These are phyloP conservation scores for Cryptococcus sp. DNA, from an alignment of 1,284 basidiomycete genomes.

Conservation along the genomic window DNA sequence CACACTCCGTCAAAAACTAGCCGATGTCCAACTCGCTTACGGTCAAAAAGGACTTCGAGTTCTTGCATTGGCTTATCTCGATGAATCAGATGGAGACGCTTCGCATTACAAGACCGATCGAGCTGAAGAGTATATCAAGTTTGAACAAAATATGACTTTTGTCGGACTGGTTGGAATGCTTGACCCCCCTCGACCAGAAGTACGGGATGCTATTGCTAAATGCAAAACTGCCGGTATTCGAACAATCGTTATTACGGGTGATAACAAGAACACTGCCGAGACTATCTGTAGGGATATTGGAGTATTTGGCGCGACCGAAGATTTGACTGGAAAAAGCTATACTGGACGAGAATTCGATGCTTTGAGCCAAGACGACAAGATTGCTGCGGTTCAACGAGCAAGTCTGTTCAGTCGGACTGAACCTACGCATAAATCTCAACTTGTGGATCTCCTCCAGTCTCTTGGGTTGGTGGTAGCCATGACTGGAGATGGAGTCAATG, in stretches of 20 bases:
- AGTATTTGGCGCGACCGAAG: constrained; percentile 77
- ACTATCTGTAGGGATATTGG: constrained; percentile 95
- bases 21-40: constrained; percentile 64
- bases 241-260: constrained; percentile 96
- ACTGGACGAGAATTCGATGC: constrained; percentile 89
- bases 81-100: constrained; percentile 70
- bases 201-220: constrained; percentile 76
- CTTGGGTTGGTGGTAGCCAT: constrained; percentile 95
- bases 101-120: constrained; percentile 74
- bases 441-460: constrained; percentile 92
- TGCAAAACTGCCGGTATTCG: constrained; percentile 91
- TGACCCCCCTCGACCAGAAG: constrained; percentile 95
- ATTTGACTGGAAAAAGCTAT: constrained; percentile 85
- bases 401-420: constrained; percentile 91
- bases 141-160: constrained; percentile 87
- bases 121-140: constrained; percentile 74
- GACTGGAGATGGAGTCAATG: constrained; percentile 95
- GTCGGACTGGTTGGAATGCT: constrained; percentile 96
- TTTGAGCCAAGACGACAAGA: constrained; percentile 71
- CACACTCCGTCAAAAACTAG: constrained; percentile 59
- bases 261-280: constrained; percentile 97
- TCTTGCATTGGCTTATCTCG: constrained; percentile 83
- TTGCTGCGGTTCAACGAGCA: constrained; percentile 77
- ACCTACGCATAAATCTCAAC: constrained; percentile 88
- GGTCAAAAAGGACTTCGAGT: constrained; percentile 80